Conservation (phyloP, 805 yeast species). For the Kluyveromyces nonfermentans region DNA sequence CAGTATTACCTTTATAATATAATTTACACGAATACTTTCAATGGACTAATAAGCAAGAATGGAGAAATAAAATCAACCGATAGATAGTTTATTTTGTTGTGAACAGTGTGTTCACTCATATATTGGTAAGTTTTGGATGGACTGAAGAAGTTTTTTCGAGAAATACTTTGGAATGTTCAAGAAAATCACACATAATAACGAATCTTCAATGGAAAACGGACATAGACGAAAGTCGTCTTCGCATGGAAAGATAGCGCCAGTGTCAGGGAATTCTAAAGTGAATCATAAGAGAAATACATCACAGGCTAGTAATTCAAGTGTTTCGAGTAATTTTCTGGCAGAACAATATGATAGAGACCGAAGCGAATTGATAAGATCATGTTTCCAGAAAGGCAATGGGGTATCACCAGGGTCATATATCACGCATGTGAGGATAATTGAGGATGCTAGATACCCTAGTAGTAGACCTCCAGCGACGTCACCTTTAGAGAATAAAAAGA, state of each 20-base stretch:
- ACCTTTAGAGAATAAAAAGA: slow-evolving; percentile 42
- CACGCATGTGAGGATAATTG: slow-evolving; percentile 68
- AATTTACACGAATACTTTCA: too few relatives aligned
- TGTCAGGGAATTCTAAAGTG: slow-evolving; percentile 14
- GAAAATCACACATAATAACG: slow-evolving; percentile 27
- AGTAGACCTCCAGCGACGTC: slow-evolving; percentile 55
- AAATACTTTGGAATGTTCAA: slow-evolving; percentile 14
- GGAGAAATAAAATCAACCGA: neutral
- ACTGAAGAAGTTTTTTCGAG: neutral
- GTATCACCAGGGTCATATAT: slow-evolving; percentile 48
- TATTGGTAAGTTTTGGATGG: neutral
- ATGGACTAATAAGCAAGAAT: too few relatives aligned
- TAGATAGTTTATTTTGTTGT: neutral
- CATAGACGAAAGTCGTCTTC: slow-evolving; percentile 17
- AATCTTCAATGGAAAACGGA: slow-evolving; percentile 24
- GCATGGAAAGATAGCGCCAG: slow-evolving; percentile 17
- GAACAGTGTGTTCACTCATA: neutral
- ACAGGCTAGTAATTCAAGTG: slow-evolving; percentile 26
- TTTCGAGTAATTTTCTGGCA: slow-evolving; percentile 34
- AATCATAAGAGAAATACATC: slow-evolving; percentile 28
- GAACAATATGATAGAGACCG: slow-evolving; percentile 51
- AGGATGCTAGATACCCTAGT: slow-evolving; percentile 62
- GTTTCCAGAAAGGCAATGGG: slow-evolving; percentile 42
- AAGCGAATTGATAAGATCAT: slow-evolving; percentile 36
- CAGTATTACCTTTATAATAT: too few relatives aligned